Conservation (phyloP, 352 stramenopile genomes). For the Peronospora destructor region DNA sequence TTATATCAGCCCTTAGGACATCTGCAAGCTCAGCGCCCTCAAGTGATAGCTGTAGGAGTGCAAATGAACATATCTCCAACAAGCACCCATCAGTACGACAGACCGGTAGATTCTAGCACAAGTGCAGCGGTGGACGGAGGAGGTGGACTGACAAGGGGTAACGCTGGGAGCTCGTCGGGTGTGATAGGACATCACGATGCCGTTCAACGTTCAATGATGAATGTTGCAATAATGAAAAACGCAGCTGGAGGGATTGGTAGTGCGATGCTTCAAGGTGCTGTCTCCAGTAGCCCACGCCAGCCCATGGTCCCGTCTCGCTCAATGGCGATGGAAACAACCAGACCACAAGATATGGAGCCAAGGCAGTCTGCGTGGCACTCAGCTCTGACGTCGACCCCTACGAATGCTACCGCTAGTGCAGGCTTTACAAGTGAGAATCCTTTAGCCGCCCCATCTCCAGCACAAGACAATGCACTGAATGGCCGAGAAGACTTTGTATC, state of each 20-base stretch:
- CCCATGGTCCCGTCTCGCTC: slow-evolving; percentile 19
- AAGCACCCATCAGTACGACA: slow-evolving; percentile 28
- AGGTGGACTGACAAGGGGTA: slow-evolving; percentile 8
- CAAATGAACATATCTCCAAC: slow-evolving; percentile 27
- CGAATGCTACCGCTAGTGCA: slow-evolving; percentile 1
- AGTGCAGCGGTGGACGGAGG: slow-evolving; percentile 12
- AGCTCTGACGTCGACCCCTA: slow-evolving; percentile 5
- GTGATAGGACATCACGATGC: slow-evolving; percentile 35
- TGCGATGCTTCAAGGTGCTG: slow-evolving; percentile 7
- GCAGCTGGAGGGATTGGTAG: slow-evolving; percentile 8
- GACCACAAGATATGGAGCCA: slow-evolving; percentile 9
- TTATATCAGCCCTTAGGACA: slow-evolving; percentile 52
- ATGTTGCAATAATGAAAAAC: slow-evolving; percentile 47
- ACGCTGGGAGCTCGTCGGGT: slow-evolving; percentile 9
- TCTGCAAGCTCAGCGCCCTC: slow-evolving; percentile 32
- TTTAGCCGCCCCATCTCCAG: neutral
- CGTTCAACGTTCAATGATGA: slow-evolving; percentile 50
- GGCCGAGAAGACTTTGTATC: slow-evolving; percentile 16
- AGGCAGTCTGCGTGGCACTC: slow-evolving; percentile 20
- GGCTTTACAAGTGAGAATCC: slow-evolving; percentile 7
- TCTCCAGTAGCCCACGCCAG: slow-evolving; percentile 20
- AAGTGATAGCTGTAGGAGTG: slow-evolving; percentile 17
- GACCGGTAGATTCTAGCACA: slow-evolving; percentile 15
- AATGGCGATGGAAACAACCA: slow-evolving; percentile 24
- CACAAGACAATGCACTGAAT: slow-evolving; percentile 7